Base-by-base conservation (phyloP, 1,139 yeast genomes). In the Blastobotrys buckinghamii region DNA sequence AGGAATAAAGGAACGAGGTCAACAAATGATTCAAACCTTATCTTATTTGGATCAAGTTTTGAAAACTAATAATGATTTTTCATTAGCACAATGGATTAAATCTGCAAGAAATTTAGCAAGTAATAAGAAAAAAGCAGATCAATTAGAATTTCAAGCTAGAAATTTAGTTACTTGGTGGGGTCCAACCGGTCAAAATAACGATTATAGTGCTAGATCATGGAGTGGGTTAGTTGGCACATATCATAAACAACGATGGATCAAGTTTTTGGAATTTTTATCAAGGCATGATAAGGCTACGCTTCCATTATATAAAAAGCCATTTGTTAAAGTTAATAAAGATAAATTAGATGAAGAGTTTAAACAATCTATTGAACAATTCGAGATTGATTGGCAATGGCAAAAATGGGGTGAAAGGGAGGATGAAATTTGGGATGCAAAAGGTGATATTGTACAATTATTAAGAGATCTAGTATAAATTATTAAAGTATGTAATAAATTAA, bases 91-190 rank as follows among this genome's bases (percentile, higher is more conserved):
- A 29, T 52, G 54, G 54, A 44, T 51, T 22, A 22, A 34, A 8
- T 30, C 47, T 6, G 52, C 54, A 12, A 45, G 45, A 29, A 36
- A 34, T 2, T 29, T 36, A 41, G 47, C 26, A 16, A 10, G 17
- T 8, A 26, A n/a, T 16, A 29, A 29, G 4, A 19, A 19, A 17
- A 7, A 2, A 6, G 26, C 22, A 1, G 42, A 45, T 29, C 27
- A 37, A 41, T 34, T 45, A 26, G 57, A 54, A 40, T 50, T 51
- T 47, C 48, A 49, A 22, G 57, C 57, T 16, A 46, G 57, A 13
- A 53, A 54, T 39, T 50, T 51, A 44, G 38, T 54, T 32, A 51
- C 57, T 12, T 26, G 49, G 36, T 54, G 57, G 57, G 57, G 57
- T 17, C 56, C 54, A 1, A 40, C 47, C n/a, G 36, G 37, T 22